Base-by-base conservation (phyloP, 805 yeast genomes). In the Candida dendrica region DNA sequence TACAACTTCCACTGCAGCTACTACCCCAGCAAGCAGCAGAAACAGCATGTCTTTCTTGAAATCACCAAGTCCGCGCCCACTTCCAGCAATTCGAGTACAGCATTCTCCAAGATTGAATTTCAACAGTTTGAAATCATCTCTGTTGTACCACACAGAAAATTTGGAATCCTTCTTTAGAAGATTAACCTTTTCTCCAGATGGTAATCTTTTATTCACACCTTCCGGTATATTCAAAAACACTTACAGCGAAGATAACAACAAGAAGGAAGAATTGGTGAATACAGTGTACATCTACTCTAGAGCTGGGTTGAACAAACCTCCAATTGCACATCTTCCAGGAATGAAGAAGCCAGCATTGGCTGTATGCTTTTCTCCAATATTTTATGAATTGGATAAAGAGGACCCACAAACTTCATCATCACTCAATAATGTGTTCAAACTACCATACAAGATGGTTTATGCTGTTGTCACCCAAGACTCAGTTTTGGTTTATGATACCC, bases 401-500 rank as follows among this genome's bases (percentile, higher is more conserved):
- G 14, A 14, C 1, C 4, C 13, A 0, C 33, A 40, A 38, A 18
- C 15, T 5, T 13, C 15, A 16, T 7, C 34, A 3, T 22, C 29
- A 33, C 16, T 37, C 14, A 37, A 41, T 18, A 39, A 67, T 2
- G 72, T 71, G 13, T 72, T 87, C 46, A 61, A 67, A 4, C 61
- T 90, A 36, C 84, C 87, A 1, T 89, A 93, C 55, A 75, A 88
- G 47, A 75, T 93, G 78, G 64, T 91, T 1, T 90, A 84, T 64
- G 98, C 97, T 0, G 84, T 93, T 16, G 98, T 96, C 0, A 90
- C 97, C 0, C 89, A 86, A 43, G 96, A 87, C 57, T 74, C 90
- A 13, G 83, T 93, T 11, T 55, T 83, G 8, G 64, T 93, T 2
- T 93, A 86, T 61, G 95, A 88, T 50, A 91, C 98, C 0, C 84